Evolutionary conservation across 176 grass and related monocot genomes (phyloP).

Genomic region (Oryza brachyantha): DNA sequence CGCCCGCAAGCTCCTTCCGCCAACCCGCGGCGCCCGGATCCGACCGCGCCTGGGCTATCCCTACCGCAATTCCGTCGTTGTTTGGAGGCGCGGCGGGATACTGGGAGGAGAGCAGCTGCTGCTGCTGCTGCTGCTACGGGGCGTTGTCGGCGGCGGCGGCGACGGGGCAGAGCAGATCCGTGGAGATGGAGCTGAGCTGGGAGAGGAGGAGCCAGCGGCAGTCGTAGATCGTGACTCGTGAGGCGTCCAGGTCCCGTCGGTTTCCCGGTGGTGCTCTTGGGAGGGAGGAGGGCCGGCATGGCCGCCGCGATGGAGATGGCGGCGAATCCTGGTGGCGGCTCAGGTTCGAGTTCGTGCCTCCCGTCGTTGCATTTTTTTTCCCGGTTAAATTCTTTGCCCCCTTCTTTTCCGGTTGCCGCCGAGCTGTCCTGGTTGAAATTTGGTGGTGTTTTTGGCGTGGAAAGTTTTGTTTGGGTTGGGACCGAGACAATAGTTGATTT

Average conservation of each 20-base stretch:
- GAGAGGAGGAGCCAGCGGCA: neutral
- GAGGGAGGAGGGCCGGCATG: neutral
- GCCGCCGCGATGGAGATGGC: slow-evolving; percentile 28
- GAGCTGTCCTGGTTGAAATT: neutral
- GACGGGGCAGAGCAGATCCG: slow-evolving; percentile 16
- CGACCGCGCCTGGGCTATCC: too few species aligned
- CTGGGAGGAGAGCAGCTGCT: too few species aligned
- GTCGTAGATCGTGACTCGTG: neutral
- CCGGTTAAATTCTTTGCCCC: neutral
- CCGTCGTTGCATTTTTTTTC: neutral
- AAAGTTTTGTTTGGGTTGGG: neutral
- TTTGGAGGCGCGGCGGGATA: too few species aligned
- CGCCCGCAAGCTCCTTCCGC: too few species aligned
- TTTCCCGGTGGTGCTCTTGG: neutral
- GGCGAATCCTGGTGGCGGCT: neutral
- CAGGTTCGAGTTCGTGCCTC: slow-evolving; percentile 42
- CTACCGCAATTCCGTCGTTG: too few species aligned
- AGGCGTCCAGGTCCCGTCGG: neutral
- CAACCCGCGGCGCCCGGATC: too few species aligned
- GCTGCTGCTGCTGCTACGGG: too few species aligned
- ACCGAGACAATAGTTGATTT: neutral
- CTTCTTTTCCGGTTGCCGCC: neutral
- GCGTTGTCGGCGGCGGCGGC: neutral
- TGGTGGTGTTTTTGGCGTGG: neutral
- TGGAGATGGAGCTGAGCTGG: neutral